phyloP scores from a whole-genome alignment of 2,329 filamentous ascomycete genomes.

The Diaporthe eres region DNA sequence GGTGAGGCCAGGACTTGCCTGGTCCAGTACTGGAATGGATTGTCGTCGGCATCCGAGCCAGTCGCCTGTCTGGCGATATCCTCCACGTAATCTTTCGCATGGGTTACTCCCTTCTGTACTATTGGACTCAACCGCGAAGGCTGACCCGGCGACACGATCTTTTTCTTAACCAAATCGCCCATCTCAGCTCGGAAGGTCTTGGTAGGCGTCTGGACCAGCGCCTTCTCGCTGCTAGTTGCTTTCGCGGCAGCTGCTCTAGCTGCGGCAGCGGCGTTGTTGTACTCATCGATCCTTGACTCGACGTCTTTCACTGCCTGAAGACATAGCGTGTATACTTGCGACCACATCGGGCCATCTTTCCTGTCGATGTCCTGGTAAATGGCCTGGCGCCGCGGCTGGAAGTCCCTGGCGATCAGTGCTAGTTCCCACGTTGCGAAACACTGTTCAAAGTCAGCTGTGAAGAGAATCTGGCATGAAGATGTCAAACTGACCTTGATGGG shows the following conservation, averaged over 20 bases:
- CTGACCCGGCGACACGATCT: constrained; percentile 61
- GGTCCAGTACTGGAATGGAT: constrained; percentile 63
- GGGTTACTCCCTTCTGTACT: constrained; percentile 64
- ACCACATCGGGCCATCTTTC: constrained; percentile 83
- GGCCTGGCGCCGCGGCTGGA: constrained; percentile 80
- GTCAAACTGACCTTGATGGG: constrained; percentile 72
- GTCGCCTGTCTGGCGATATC: constrained; percentile 69
- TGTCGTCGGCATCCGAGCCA: constrained; percentile 62
- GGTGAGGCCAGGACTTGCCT: constrained; percentile 64
- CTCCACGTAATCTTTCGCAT: constrained; percentile 63
- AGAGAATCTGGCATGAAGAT: not conserved
- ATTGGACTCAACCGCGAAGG: constrained; percentile 65
- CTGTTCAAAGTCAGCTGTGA: constrained; percentile 54
- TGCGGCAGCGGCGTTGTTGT: constrained; percentile 61
- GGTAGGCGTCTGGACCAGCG: constrained; percentile 57
- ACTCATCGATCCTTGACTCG: constrained; percentile 75
- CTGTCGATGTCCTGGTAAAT: constrained; percentile 93
- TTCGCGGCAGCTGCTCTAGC: constrained; percentile 53
- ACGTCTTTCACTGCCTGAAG: constrained; percentile 78
- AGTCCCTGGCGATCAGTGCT: constrained; percentile 81
- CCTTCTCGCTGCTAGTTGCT: constrained; percentile 51
- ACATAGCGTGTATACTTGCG: constrained; percentile 80
- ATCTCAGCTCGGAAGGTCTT: constrained; percentile 59
- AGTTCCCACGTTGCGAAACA: constrained; percentile 94
- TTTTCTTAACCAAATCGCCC: constrained; percentile 60